phyloP scores from a whole-genome alignment of 352 stramenopile genomes.

The Plasmopara halstedii region DNA sequence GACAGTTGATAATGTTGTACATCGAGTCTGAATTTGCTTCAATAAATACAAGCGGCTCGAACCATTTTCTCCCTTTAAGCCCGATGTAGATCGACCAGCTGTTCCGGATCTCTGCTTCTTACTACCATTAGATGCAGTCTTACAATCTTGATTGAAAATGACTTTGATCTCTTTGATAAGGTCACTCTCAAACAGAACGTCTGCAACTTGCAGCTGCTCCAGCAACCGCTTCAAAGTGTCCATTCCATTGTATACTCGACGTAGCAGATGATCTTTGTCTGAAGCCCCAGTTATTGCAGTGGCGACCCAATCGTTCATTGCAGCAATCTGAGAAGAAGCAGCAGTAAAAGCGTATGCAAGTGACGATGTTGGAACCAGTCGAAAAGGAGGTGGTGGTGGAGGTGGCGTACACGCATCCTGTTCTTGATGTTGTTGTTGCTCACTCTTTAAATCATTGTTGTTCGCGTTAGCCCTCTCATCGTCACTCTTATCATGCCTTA shows the following conservation, averaged over 20 bases:
- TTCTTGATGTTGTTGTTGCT: conserved; percentile 5
- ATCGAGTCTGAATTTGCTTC: conserved; percentile 84
- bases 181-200: conserved; percentile 80
- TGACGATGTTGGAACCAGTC: conserved; percentile 31
- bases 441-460: conserved; percentile 5
- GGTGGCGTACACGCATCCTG: conserved; percentile 7
- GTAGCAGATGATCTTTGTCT: conserved; percentile 40
- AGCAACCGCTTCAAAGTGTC: conserved; percentile 63
- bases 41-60: conserved; percentile 79
- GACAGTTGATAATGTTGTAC: conserved; percentile 85
- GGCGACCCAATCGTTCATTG: conserved; percentile 17
- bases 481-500: conserved; percentile 1
- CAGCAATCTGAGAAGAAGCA: conserved; percentile 22
- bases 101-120: conserved; percentile 24
- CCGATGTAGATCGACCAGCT: conserved; percentile 29
- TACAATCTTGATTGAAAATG: conserved; percentile 46
- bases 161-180: conserved; percentile 73
- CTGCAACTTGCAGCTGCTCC: conserved; percentile 69
- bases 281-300: conserved; percentile 8
- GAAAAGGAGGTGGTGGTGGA: conserved; percentile 29
- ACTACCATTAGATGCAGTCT: conserved; percentile 14
- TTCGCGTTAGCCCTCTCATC: conserved; percentile 2
- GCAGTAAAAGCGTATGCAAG: conserved; percentile 22
- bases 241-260: conserved; percentile 47
- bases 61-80: conserved; percentile 64